phyloP scores from a whole-genome alignment of 345 rosid species.

The Erucastrum elatum region DNA sequence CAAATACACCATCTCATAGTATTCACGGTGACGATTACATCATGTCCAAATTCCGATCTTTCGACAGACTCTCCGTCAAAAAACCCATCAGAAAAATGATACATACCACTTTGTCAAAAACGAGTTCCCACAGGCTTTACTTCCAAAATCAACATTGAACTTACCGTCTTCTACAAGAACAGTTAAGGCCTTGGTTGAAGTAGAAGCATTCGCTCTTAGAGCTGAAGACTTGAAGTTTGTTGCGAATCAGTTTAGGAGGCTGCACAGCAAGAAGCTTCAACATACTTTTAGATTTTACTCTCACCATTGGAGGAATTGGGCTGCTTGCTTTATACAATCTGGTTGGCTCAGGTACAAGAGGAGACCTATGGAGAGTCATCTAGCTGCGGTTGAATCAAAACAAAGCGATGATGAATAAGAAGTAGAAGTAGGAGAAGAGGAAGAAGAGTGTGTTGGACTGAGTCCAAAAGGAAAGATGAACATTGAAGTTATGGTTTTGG shows the following conservation, averaged over 20 bases:
- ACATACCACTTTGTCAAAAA: too few relatives aligned
- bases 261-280: conserved; percentile 93
- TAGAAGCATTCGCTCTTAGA: conserved; percentile 83
- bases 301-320: conserved; percentile 98
- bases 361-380: conserved; percentile 52
- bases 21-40: too few relatives aligned
- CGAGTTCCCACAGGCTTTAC: conserved; percentile 52
- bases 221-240: conserved; percentile 93
- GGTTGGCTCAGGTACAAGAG: conserved; percentile 82
- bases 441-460: conserved; percentile 15
- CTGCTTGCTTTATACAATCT: conserved; percentile 88
- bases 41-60: too few relatives aligned
- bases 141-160: conserved; percentile 67
- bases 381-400: conserved; percentile 50
- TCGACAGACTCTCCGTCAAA: too few relatives aligned
- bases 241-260: conserved; percentile 84
- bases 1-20: too few relatives aligned
- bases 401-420: neutral
- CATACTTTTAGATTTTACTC: conserved; percentile 89
- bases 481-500: conserved; percentile 55
- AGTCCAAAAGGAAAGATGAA: conserved; percentile 43
- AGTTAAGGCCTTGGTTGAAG: conserved; percentile 78
- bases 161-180: conserved; percentile 95
- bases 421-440: neutral
- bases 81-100: too few relatives aligned